These are phyloP conservation scores for Escovopsis weberi DNA, from an alignment of 2,329 filamentous ascomycete genomes.

Conservation along the genomic window DNA sequence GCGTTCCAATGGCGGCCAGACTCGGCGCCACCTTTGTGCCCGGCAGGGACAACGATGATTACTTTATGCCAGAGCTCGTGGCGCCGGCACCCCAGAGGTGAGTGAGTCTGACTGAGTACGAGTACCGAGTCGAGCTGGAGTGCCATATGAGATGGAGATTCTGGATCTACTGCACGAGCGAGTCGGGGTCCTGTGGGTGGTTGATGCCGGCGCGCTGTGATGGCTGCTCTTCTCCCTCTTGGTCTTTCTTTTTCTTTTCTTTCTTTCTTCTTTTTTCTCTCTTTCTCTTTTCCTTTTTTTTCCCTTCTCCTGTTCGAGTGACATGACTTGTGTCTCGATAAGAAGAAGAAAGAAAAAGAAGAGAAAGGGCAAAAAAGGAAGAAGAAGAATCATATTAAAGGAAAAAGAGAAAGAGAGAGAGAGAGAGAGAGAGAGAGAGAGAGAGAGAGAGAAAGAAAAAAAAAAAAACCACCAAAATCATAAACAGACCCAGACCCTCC, in stretches of 20 bases:
- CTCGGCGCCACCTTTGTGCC: conserved; percentile 45
- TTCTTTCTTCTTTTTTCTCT: neutral
- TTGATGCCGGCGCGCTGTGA: too few species aligned
- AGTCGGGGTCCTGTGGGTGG: too few species aligned
- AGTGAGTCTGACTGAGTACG: conserved; percentile 13
- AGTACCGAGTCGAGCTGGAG: too few species aligned
- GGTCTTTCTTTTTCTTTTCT: conserved; percentile 1
- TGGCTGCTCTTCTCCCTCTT: conserved; percentile 5
- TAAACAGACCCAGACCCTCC: neutral
- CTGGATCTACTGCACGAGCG: neutral
- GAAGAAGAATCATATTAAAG: too few species aligned
- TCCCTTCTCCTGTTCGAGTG: conserved; percentile 2
- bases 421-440: too few species aligned
- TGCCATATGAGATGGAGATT: neutral
- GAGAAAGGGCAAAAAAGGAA: too few species aligned
- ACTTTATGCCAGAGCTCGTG: conserved; percentile 45
- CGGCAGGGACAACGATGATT: conserved; percentile 39
- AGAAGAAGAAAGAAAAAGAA: too few species aligned
- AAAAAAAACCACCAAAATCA: too few species aligned
- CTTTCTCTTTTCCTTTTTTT: conserved; percentile 5
- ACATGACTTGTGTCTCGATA: neutral
- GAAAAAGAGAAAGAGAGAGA: too few species aligned
- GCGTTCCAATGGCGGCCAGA: conserved; percentile 12
- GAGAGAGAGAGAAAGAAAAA: too few species aligned
- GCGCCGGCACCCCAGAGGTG: conserved; percentile 44